Percentiles rank a stretch among this genome's conserved stretches.
These are phyloP conservation scores for Apiotrichum veenhuisii DNA, from an alignment of 1,284 basidiomycete species.

Conservation along the genomic window DNA sequence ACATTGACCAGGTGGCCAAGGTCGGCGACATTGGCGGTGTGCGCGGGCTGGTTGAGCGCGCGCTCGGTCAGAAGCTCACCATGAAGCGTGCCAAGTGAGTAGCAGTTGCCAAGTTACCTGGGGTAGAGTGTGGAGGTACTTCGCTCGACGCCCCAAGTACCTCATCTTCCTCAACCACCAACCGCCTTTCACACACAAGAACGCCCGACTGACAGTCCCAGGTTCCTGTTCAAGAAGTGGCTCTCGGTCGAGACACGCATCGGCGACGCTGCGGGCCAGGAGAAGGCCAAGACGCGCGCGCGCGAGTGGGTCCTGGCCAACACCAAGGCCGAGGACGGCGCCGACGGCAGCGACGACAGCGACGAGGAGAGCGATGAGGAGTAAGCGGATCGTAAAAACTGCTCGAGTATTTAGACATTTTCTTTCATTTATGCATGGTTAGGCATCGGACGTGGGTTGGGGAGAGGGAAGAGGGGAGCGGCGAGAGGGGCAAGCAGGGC, in stretches of 20 bases:
- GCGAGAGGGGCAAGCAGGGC: no score
- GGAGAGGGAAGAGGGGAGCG: neutral
- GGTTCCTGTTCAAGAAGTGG: conserved; percentile 97
- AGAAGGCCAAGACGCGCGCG: conserved; percentile 78
- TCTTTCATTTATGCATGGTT: neutral
- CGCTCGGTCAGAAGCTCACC: conserved; percentile 78
- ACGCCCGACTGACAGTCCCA: conserved; percentile 30
- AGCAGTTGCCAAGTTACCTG: no score
- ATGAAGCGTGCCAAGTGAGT: conserved; percentile 88
- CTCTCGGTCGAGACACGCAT: conserved; percentile 78
- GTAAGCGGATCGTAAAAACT: conserved; percentile 1
- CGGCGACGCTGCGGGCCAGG: conserved; percentile 80
- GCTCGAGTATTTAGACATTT: conserved; percentile 4
- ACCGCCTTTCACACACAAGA: no score
- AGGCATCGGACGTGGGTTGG: neutral
- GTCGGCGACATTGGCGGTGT: conserved; percentile 71
- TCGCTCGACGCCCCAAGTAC: no score
- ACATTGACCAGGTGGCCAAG: conserved; percentile 89
- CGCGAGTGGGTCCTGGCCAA: conserved; percentile 64
- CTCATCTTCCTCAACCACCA: no score
- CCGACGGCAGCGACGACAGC: conserved; percentile 19
- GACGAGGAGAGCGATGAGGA: conserved; percentile 22
- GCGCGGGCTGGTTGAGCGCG: conserved; percentile 76
- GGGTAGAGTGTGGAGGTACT: no score
- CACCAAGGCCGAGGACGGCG: conserved; percentile 24